Percentiles rank a stretch among this genome's conserved stretches.
Evolutionary conservation across 2,329 filamentous ascomycete genomes (phyloP).

Genomic region (Stromatinia cepivora): DNA sequence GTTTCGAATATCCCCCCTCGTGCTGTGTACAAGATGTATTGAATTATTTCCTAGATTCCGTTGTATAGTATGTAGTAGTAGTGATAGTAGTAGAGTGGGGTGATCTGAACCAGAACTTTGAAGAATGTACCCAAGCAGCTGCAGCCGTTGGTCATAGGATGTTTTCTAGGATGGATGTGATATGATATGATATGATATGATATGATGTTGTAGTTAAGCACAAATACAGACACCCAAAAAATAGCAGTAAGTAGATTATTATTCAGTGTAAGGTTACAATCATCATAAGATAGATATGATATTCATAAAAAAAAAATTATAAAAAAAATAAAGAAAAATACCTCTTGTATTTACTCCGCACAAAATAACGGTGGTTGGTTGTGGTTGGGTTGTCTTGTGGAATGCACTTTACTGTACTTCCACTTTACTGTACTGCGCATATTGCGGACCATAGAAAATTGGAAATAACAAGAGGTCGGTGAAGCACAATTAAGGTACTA

Average conservation of each 20-base stretch:
- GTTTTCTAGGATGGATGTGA: not conserved
- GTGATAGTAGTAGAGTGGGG: not conserved
- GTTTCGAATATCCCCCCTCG: not conserved
- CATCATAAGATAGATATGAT: not conserved
- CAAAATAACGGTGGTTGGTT: conserved; percentile 3
- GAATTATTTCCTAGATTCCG: not conserved
- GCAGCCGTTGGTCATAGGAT: conserved; percentile 4
- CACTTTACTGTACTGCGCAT: conserved; percentile 2
- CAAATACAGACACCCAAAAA: not conserved
- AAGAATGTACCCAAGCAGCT: not conserved
- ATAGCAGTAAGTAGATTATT: not conserved
- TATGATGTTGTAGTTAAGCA: not conserved
- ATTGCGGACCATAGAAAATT: conserved; percentile 15
- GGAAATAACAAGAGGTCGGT: not conserved
- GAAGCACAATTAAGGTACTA: not conserved
- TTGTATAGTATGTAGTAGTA: not conserved
- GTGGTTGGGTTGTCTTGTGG: not conserved
- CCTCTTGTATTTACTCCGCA: not conserved
- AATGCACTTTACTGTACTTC: not conserved
- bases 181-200: not conserved
- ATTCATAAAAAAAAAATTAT: too few relatives aligned
- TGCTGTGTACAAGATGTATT: not conserved
- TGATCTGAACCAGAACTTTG: not conserved
- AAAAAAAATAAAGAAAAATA: too few relatives aligned
- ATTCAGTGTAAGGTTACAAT: not conserved